phyloP scores from a whole-genome alignment of 176 grass and related monocot species.

The Typha latifolia region DNA sequence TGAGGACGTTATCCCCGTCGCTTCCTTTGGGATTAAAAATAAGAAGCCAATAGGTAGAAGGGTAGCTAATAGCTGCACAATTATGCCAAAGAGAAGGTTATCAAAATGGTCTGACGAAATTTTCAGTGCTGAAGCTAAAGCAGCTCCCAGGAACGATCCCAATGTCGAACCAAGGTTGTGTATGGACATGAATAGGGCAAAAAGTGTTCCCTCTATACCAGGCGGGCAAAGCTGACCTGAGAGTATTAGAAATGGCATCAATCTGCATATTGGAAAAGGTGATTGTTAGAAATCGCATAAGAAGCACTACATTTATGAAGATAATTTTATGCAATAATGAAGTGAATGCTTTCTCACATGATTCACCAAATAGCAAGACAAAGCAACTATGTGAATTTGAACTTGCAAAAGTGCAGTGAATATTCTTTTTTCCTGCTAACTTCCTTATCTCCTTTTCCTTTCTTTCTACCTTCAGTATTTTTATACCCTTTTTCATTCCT shows the following conservation, averaged over 20 bases:
- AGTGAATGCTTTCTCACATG: too few relatives aligned
- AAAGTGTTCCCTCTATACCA: constrained; percentile 71
- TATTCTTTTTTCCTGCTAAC: too few relatives aligned
- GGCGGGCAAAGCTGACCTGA: constrained; percentile 69
- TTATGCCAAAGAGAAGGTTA: constrained; percentile 38
- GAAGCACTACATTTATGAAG: background rate
- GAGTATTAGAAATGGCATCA: constrained; percentile 74
- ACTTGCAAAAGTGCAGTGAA: too few relatives aligned
- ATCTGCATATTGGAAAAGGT: constrained; percentile 28
- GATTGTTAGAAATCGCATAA: constrained; percentile 17
- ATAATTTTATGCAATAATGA: background rate
- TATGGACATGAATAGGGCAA: constrained; percentile 79
- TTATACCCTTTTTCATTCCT: too few relatives aligned
- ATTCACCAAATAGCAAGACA: too few relatives aligned
- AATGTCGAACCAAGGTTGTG: constrained; percentile 59
- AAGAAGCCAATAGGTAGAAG: constrained; percentile 48
- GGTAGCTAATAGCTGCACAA: constrained; percentile 39
- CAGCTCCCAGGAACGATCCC: constrained; percentile 66
- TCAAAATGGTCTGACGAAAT: constrained; percentile 50
- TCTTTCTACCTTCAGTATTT: too few relatives aligned
- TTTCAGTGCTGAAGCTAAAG: constrained; percentile 38
- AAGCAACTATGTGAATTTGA: too few relatives aligned
- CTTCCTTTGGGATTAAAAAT: constrained; percentile 62
- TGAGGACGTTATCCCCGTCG: constrained; percentile 39
- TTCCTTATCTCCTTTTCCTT: too few relatives aligned